phyloP scores from a whole-genome alignment of 73 alveolate species.

The Stentor roeselii region DNA sequence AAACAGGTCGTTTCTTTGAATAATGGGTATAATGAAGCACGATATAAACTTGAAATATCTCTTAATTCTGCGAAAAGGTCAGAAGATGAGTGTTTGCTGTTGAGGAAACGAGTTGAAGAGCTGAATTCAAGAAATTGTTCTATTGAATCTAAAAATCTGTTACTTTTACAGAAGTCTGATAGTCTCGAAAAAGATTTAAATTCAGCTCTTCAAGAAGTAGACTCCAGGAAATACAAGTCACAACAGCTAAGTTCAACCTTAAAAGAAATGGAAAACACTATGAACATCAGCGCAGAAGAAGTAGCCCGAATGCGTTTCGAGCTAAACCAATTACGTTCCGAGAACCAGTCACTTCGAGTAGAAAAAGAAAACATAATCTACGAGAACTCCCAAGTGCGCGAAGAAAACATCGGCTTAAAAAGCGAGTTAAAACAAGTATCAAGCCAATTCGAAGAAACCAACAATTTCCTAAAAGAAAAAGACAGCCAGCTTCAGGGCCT shows the following conservation, averaged over 20 bases:
- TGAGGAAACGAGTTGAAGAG: neutral
- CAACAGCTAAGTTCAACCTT: neutral
- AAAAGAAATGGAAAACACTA: slow-evolving; percentile 7
- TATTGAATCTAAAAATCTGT: neutral
- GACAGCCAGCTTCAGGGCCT: neutral
- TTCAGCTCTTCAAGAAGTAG: neutral
- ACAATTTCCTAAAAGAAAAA: neutral
- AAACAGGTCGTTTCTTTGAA: neutral
- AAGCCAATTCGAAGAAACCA: neutral
- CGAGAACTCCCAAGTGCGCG: neutral
- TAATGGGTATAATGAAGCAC: neutral
- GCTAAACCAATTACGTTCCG: neutral
- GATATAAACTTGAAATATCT: neutral
- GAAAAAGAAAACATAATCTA: neutral
- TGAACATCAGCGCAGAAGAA: neutral
- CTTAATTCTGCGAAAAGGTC: neutral
- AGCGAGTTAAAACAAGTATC: neutral
- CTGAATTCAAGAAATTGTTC: neutral
- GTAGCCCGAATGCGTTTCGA: neutral
- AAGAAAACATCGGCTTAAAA: neutral
- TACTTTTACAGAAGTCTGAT: neutral
- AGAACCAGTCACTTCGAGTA: neutral
- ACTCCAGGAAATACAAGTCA: neutral
- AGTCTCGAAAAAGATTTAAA: neutral
- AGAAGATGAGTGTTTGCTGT: neutral